Evolutionary conservation across 1,284 basidiomycete genomes (phyloP).

Genomic region (Pholiota adiposa): DNA sequence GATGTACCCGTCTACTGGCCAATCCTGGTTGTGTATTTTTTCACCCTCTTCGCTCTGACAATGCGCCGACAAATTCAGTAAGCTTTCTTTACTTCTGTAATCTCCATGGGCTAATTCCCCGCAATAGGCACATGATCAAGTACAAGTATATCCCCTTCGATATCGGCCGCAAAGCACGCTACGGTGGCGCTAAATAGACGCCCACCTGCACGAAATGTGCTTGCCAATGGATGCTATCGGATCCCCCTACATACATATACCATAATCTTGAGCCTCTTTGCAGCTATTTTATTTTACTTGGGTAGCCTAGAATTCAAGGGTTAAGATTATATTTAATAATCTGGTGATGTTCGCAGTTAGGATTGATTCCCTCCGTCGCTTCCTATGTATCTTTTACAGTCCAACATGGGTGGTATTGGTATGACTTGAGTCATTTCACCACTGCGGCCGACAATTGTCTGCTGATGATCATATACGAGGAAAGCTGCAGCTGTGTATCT

Average conservation of each 20-base stretch:
- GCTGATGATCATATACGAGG: too few species aligned
- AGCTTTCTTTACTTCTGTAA: constrained; percentile 35
- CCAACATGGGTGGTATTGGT: too few species aligned
- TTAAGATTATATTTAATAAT: not conserved
- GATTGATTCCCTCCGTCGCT: too few species aligned
- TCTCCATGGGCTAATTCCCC: not conserved
- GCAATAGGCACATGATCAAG: constrained; percentile 93
- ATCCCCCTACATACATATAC: constrained; percentile 22
- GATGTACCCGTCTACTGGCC: constrained; percentile 99
- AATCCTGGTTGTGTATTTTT: constrained; percentile 93
- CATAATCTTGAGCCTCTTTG: constrained; percentile 19
- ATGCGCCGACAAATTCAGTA: constrained; percentile 95
- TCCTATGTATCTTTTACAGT: too few species aligned
- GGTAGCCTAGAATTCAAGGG: constrained; percentile 13
- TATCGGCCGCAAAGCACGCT: constrained; percentile 84
- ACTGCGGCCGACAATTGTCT: too few species aligned
- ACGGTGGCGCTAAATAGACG: constrained; percentile 47
- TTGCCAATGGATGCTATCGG: constrained; percentile 4
- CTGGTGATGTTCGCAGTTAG: not conserved
- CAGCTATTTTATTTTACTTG: constrained; percentile 17
- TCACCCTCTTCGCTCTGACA: constrained; percentile 85
- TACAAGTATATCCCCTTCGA: constrained; percentile 96
- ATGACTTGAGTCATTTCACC: not conserved
- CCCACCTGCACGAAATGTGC: not conserved
- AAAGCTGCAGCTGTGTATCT: too few species aligned